phyloP scores from a whole-genome alignment of 2,329 filamentous ascomycete species.

The Cladorrhinum sp. region DNA sequence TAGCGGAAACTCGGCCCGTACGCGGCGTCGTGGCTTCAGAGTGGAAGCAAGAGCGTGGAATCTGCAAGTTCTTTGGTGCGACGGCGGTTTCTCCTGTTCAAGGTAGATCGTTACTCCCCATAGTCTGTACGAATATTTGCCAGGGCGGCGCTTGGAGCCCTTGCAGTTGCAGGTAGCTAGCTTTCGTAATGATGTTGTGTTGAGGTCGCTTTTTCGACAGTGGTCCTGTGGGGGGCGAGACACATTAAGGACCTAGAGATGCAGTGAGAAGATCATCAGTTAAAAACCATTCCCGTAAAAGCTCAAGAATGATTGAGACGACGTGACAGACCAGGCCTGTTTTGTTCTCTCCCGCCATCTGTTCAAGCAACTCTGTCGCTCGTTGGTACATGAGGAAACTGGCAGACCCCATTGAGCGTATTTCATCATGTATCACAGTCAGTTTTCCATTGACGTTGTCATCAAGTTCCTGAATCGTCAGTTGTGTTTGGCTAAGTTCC shows the following conservation, averaged over 20 bases:
- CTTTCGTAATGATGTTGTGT: too few relatives aligned
- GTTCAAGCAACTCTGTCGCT: background rate
- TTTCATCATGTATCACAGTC: background rate
- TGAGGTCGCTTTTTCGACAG: too few relatives aligned
- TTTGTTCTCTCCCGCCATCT: background rate
- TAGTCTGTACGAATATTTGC: too few relatives aligned
- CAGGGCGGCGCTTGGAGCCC: too few relatives aligned
- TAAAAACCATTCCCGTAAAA: too few relatives aligned
- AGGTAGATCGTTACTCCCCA: too few relatives aligned
- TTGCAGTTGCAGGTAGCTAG: too few relatives aligned
- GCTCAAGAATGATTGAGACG: too few relatives aligned
- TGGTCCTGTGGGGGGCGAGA: too few relatives aligned
- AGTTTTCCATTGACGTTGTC: background rate
- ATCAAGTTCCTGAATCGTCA: background rate
- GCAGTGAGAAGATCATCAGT: too few relatives aligned
- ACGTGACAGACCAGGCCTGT: too few relatives aligned
- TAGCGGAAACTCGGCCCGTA: background rate
- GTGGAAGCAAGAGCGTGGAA: background rate
- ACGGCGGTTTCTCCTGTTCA: background rate
- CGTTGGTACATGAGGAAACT: background rate
- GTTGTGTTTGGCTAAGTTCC: background rate
- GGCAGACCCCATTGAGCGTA: background rate
- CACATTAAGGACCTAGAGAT: too few relatives aligned
- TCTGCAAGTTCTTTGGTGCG: background rate
- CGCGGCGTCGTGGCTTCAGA: background rate